phyloP scores from a whole-genome alignment of 768 basidiomycete species.

The Pleurotus tuber-regium region DNA sequence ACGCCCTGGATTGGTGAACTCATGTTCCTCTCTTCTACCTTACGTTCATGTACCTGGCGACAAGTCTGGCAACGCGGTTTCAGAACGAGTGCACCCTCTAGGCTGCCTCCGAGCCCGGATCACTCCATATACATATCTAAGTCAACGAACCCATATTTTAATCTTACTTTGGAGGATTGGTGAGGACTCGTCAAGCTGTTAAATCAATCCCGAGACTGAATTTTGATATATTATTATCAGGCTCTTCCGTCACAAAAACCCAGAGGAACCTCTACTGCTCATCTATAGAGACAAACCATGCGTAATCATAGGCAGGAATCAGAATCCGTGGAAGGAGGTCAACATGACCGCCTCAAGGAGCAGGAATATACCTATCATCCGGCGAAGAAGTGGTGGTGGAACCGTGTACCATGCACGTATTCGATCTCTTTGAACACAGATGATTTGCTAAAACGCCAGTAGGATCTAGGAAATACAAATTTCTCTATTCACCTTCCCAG shows the following conservation, averaged over 20 bases:
- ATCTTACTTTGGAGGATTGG: slow-evolving; percentile 91
- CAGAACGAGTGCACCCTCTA: not conserved
- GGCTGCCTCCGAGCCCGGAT: slow-evolving; percentile 24
- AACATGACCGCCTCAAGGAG: slow-evolving; percentile 60
- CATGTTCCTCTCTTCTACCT: not conserved
- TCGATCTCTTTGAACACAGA: not conserved
- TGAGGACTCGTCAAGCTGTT: slow-evolving; percentile 31
- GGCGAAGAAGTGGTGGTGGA: slow-evolving; percentile 89
- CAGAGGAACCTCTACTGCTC: slow-evolving; percentile 69
- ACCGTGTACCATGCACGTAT: slow-evolving; percentile 90
- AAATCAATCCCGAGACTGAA: not conserved
- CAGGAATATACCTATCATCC: slow-evolving; percentile 68
- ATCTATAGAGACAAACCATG: slow-evolving; percentile 88
- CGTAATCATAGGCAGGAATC: slow-evolving; percentile 92
- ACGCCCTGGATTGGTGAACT: too few relatives aligned
- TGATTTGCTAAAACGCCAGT: slow-evolving; percentile 3
- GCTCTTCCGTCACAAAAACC: slow-evolving; percentile 71
- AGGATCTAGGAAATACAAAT: slow-evolving; percentile 98
- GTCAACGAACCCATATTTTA: slow-evolving; percentile 84
- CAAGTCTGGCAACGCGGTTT: not conserved
- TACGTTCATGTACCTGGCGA: not conserved
- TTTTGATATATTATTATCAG: slow-evolving; percentile 16
- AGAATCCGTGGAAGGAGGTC: slow-evolving; percentile 98
- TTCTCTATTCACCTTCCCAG: slow-evolving; percentile 93
- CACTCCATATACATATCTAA: slow-evolving; percentile 70